These are phyloP conservation scores for Striga asiatica DNA, from an alignment of 257 asterid genomes.

Conservation along the genomic window DNA sequence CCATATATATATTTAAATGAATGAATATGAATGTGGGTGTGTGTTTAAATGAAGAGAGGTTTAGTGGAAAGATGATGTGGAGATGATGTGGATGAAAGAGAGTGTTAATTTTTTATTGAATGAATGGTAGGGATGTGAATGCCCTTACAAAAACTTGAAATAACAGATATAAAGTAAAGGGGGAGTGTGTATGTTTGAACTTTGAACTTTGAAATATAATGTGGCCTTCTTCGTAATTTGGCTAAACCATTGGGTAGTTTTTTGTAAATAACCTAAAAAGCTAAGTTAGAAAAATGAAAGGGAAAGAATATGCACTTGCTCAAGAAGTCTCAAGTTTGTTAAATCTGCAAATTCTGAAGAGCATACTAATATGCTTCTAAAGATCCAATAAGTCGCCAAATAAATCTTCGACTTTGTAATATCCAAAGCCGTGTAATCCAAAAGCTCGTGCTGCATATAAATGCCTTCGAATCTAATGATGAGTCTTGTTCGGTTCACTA, in stretches of 20 bases:
- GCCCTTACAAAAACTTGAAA: too few relatives aligned
- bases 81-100: too few relatives aligned
- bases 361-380: slow-evolving; percentile 49
- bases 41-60: too few relatives aligned
- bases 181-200: background rate
- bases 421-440: slow-evolving; percentile 26
- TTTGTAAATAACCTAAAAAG: background rate
- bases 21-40: too few relatives aligned
- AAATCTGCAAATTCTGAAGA: slow-evolving; percentile 37
- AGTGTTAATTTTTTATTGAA: too few relatives aligned
- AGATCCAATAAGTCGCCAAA: slow-evolving; percentile 54
- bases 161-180: background rate
- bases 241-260: background rate
- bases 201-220: background rate
- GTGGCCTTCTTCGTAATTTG: background rate
- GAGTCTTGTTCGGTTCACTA: slow-evolving; percentile 37
- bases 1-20: too few relatives aligned
- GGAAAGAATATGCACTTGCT: slow-evolving; percentile 82
- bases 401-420: slow-evolving; percentile 33
- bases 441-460: slow-evolving; percentile 34
- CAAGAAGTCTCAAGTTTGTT: slow-evolving; percentile 32
- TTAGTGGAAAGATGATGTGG: too few relatives aligned
- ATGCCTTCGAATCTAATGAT: slow-evolving; percentile 35
- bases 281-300: slow-evolving; percentile 16
- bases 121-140: too few relatives aligned